Conservation (phyloP, 2,329 filamentous ascomycete genomes). For the Pyrenochaeta sp. region DNA sequence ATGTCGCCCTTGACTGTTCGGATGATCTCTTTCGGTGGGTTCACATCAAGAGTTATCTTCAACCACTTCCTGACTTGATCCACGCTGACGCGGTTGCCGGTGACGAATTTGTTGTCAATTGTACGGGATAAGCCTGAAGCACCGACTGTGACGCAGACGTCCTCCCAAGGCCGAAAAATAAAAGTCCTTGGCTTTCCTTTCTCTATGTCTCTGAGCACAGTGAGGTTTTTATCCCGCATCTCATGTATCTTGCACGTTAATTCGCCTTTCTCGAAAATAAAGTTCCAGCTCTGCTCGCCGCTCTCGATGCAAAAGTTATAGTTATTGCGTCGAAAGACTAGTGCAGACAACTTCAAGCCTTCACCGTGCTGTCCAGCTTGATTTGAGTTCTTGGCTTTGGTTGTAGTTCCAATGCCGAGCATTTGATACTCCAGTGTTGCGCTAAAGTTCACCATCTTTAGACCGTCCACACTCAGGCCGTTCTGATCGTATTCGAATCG, state of each 20-base stretch:
- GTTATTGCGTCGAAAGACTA: slow-evolving; percentile 16
- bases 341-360: slow-evolving; percentile 25
- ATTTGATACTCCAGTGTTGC: slow-evolving; percentile 9
- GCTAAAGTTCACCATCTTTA: slow-evolving; percentile 24
- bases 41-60: slow-evolving; percentile 11
- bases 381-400: slow-evolving; percentile 9
- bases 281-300: slow-evolving; percentile 13
- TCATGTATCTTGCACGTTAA: slow-evolving; percentile 10
- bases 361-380: slow-evolving; percentile 31
- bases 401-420: slow-evolving; percentile 18
- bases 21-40: slow-evolving; percentile 7
- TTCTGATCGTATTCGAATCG: slow-evolving; percentile 17
- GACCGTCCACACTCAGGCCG: slow-evolving; percentile 3
- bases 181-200: background rate
- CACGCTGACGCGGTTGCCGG: slow-evolving; percentile 5
- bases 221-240: slow-evolving; percentile 5
- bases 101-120: background rate
- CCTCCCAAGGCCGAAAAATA: slow-evolving; percentile 15
- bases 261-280: slow-evolving; percentile 6
- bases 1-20: slow-evolving; percentile 9
- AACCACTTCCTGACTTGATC: slow-evolving; percentile 10
- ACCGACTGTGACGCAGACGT: slow-evolving; percentile 18
- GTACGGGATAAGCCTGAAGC: slow-evolving; percentile 2
- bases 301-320: slow-evolving; percentile 14
- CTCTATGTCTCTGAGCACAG: background rate